A percentile compares a stretch with the other conserved stretches of the same genome.
phyloP scores from a whole-genome alignment of 2,329 filamentous ascomycete genomes.

The Stemphylium vesicarium region DNA sequence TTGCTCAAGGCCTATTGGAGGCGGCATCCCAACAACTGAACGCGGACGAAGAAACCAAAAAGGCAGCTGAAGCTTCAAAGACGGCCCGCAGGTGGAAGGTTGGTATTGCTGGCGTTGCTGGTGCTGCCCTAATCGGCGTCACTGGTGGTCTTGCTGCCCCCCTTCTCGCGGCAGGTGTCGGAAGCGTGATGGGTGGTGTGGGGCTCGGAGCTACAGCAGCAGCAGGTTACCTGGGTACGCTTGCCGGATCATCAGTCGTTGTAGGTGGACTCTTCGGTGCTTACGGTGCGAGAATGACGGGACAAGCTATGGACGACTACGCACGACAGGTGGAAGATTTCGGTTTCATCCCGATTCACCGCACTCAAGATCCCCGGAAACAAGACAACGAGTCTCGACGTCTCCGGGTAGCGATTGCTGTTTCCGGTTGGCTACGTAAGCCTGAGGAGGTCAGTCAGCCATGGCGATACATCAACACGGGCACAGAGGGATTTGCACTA shows the following conservation, averaged over 20 bases:
- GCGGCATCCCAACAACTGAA: conserved; percentile 74
- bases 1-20: conserved; percentile 76
- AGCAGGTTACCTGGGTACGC: conserved; percentile 77
- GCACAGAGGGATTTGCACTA: conserved; percentile 81
- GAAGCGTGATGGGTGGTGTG: conserved; percentile 76
- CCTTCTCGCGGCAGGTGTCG: conserved; percentile 78
- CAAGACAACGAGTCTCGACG: conserved; percentile 56
- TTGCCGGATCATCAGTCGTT: conserved; percentile 79
- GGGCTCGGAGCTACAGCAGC: conserved; percentile 77
- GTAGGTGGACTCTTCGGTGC: conserved; percentile 89
- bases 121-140: conserved; percentile 82
- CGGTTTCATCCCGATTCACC: conserved; percentile 74
- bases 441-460: conserved; percentile 75
- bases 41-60: conserved; percentile 77
- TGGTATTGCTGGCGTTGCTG: conserved; percentile 84
- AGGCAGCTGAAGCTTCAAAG: conserved; percentile 71
- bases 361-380: conserved; percentile 54
- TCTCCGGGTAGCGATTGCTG: conserved; percentile 79
- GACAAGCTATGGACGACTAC: conserved; percentile 88
- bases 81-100: conserved; percentile 77
- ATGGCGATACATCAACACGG: conserved; percentile 76
- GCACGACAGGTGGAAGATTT: conserved; percentile 87
- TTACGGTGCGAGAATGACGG: conserved; percentile 83
- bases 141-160: conserved; percentile 81
- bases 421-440: conserved; percentile 80